These are phyloP conservation scores for Athelia sp. DNA, from an alignment of 1,284 basidiomycete species.

Conservation along the genomic window DNA sequence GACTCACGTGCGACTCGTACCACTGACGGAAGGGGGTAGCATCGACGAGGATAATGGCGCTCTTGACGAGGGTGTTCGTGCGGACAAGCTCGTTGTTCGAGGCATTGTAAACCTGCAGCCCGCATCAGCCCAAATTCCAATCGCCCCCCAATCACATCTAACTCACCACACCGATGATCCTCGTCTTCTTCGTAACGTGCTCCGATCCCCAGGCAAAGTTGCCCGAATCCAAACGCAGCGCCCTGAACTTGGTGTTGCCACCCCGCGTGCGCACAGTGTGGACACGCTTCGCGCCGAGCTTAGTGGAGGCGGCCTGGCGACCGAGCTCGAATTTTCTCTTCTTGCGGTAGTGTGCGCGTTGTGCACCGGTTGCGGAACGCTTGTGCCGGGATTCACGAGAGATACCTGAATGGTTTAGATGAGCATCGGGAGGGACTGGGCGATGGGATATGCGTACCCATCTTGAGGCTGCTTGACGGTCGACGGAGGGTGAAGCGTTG, in stretches of 20 bases:
- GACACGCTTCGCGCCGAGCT: conserved; percentile 89
- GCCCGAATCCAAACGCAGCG: conserved; percentile 88
- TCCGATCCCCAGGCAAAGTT: conserved; percentile 98
- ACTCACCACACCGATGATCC: conserved; percentile 91
- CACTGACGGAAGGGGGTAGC: conserved; percentile 97
- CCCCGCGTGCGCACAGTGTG: conserved; percentile 92
- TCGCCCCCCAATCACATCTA: background rate
- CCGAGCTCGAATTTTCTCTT: conserved; percentile 99
- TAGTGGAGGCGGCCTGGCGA: conserved; percentile 93
- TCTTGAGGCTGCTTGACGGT: conserved; percentile 1
- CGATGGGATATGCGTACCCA: background rate
- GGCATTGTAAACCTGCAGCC: conserved; percentile 84
- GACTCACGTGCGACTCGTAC: conserved; percentile 92
- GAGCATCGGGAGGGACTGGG: background rate
- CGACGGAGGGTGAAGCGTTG: background rate
- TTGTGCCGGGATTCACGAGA: conserved; percentile 94
- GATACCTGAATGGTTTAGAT: conserved; percentile 61
- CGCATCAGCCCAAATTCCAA: conserved; percentile 2
- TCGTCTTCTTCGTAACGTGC: conserved; percentile 87
- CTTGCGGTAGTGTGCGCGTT: conserved; percentile 95
- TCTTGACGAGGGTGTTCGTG: conserved; percentile 96
- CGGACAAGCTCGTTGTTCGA: conserved; percentile 99
- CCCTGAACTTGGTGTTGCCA: conserved; percentile 90
- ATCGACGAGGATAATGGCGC: conserved; percentile 92
- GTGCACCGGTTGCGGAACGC: conserved; percentile 88